phyloP scores from a whole-genome alignment of 352 stramenopile species.

The Phytophthora crassamura region DNA sequence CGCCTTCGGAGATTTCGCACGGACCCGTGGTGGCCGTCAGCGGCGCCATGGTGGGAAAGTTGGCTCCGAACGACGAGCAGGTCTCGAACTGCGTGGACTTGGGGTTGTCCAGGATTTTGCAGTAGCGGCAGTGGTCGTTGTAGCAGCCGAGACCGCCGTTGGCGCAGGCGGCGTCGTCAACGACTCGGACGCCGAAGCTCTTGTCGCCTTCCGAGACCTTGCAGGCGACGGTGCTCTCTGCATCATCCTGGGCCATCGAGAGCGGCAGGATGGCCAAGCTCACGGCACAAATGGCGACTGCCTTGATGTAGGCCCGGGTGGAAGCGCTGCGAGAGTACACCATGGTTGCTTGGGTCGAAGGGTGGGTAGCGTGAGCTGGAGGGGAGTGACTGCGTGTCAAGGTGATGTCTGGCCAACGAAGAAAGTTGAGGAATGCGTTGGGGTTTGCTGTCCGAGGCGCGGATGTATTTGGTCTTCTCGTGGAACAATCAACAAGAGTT shows the following conservation, averaged over 20 bases:
- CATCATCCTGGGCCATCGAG: constrained; percentile 1
- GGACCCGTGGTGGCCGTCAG: constrained; percentile 23
- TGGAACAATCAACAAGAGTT: not conserved
- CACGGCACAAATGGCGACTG: constrained; percentile 19
- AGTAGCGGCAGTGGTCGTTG: constrained; percentile 47
- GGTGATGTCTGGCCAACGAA: constrained; percentile 16
- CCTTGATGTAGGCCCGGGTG: constrained; percentile 27
- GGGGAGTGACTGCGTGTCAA: not conserved
- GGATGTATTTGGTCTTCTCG: too few species aligned
- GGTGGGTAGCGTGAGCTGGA: constrained; percentile 1
- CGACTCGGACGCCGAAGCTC: constrained; percentile 36
- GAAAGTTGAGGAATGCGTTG: constrained; percentile 19
- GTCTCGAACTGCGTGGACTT: constrained; percentile 42
- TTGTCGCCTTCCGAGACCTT: constrained; percentile 34
- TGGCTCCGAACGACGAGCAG: constrained; percentile 40
- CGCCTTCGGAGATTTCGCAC: constrained; percentile 30
- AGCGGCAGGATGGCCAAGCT: constrained; percentile 19
- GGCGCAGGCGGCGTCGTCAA: constrained; percentile 33
- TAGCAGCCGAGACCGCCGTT: constrained; percentile 47
- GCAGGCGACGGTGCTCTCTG: constrained; percentile 7
- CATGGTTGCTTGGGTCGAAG: constrained; percentile 19
- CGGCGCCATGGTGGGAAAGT: constrained; percentile 24
- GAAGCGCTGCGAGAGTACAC: constrained; percentile 30
- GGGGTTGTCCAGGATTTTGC: constrained; percentile 41
- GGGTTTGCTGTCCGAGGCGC: not conserved